Evolutionary conservation across 2,329 filamentous ascomycete species (phyloP), one percentile per base, ranked within the genome.

Genomic region (Colletotrichum sp.): DNA sequence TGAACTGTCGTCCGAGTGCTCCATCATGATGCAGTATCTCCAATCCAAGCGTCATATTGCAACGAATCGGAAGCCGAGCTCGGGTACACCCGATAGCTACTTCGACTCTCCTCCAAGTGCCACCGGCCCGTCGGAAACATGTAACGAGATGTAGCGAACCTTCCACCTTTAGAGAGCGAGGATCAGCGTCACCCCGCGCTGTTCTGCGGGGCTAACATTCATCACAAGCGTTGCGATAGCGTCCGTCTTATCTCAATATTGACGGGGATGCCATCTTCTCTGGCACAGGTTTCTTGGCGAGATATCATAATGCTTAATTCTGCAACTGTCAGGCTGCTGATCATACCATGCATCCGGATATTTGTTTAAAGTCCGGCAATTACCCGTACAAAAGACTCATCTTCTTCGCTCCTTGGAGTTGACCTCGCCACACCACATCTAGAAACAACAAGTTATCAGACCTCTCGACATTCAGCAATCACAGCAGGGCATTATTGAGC

Each of bases 341-440:
- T n/a, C 9, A n/a, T 49, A 1, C 18, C 39, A 49, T 44, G 39
- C 39, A 44, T 12, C 18, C 0, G 39, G 39, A 10, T 44, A 0
- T 44, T 6, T n/a, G 9, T 44, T 44, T 49, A 49, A 6, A 49
- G 18, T 4, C 5, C 39, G 6, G 9, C 5, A n/a, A 49, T 0
- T n/a, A 12, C 9, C 18, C 0, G 39, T 49, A n/a, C 39, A 49
- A 1, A 1, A 21, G 9, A n/a, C 9, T n/a, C 9, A 6, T 1
- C 39, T n/a, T 12, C 39, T 49, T 0, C 39, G 39, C 39, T 12
- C 6, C 39, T n/a, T 12, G 18, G 39, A 21, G 0, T n/a, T 49
- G 0, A 49, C 18, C 18, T 49, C 39, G 9, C 9, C 39, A 49
- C 39, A n/a, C 39, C 39, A 49, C 10, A n/a, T 49, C 9, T n/a